phyloP scores from a whole-genome alignment of 225 moss, liverwort and hornwort genomes.

The Thuidium tamariscinum region DNA sequence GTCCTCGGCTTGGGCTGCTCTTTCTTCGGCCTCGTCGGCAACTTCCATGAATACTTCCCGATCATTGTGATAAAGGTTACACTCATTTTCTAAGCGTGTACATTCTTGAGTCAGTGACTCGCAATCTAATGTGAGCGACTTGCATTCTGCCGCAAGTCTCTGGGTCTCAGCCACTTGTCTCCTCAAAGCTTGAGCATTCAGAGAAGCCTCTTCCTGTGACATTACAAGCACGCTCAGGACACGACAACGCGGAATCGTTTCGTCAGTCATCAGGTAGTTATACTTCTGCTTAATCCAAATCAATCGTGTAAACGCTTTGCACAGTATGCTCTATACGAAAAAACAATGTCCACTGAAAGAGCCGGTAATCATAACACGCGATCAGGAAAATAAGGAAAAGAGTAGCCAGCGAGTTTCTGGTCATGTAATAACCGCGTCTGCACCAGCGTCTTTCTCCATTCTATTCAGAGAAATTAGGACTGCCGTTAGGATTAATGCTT shows the following conservation, averaged over 20 bases:
- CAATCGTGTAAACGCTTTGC: not conserved
- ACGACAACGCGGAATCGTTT: not conserved
- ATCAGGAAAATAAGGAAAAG: no score
- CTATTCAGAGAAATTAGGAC: no score
- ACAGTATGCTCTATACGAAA: rapidly evolving
- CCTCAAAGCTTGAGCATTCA: not conserved
- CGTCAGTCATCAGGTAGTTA: not conserved
- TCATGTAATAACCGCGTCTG: not conserved
- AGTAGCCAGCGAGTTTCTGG: not conserved
- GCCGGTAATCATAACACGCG: no score
- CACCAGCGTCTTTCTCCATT: no score
- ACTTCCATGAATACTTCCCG: not conserved
- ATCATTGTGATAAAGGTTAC: not conserved
- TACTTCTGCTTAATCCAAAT: not conserved
- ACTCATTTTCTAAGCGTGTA: not conserved
- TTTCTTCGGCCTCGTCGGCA: not conserved
- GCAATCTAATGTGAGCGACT: not conserved
- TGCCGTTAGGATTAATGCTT: no score
- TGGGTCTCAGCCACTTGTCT: not conserved
- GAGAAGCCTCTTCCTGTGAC: not conserved
- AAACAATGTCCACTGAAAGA: no score
- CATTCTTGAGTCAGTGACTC: not conserved
- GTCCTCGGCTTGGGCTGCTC: not conserved
- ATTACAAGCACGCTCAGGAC: not conserved
- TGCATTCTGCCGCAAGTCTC: not conserved